Evolutionary conservation across 2,329 filamentous ascomycete species (phyloP).

Genomic region (Pseudogymnoascus sp.): DNA sequence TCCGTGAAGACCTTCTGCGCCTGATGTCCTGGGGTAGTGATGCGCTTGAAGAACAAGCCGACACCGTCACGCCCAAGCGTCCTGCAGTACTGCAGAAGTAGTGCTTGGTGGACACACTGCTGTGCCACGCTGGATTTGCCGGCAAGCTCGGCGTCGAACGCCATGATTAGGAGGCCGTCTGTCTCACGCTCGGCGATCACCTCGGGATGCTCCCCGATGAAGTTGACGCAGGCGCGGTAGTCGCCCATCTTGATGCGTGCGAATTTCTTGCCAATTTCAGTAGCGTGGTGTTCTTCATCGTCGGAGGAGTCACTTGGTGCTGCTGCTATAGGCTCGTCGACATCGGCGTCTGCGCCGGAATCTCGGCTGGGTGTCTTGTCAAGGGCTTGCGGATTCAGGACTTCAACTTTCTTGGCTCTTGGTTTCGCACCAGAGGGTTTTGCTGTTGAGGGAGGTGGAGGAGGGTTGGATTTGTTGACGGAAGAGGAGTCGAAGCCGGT

Average conservation of each 20-base stretch:
- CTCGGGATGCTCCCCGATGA: constrained; percentile 70
- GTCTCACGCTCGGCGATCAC: constrained; percentile 81
- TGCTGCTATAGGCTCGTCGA: constrained; percentile 44
- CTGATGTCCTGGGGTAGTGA: constrained; percentile 83
- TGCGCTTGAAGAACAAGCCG: constrained; percentile 89
- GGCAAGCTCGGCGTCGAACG: constrained; percentile 81
- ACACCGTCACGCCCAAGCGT: constrained; percentile 76
- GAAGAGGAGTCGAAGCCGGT: constrained; percentile 86
- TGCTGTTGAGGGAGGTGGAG: constrained; percentile 17
- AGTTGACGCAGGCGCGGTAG: constrained; percentile 66
- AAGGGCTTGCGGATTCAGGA: constrained; percentile 61
- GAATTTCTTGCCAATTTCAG: constrained; percentile 72
- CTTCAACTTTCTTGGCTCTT: constrained; percentile 54
- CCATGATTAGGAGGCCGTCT: constrained; percentile 83
- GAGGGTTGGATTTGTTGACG: constrained; percentile 54
- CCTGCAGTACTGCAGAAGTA: constrained; percentile 91
- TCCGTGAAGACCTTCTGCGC: constrained; percentile 87
- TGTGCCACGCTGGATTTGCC: constrained; percentile 68
- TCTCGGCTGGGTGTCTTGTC: constrained; percentile 36
- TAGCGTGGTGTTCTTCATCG: constrained; percentile 69
- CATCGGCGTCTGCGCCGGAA: constrained; percentile 55
- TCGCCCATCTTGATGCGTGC: constrained; percentile 69
- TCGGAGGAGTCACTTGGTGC: constrained; percentile 53
- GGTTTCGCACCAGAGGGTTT: constrained; percentile 36
- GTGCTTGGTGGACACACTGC: constrained; percentile 87